phyloP scores from a whole-genome alignment of 306 rosid genomes.

The Sphenostylis stenocarpa region DNA sequence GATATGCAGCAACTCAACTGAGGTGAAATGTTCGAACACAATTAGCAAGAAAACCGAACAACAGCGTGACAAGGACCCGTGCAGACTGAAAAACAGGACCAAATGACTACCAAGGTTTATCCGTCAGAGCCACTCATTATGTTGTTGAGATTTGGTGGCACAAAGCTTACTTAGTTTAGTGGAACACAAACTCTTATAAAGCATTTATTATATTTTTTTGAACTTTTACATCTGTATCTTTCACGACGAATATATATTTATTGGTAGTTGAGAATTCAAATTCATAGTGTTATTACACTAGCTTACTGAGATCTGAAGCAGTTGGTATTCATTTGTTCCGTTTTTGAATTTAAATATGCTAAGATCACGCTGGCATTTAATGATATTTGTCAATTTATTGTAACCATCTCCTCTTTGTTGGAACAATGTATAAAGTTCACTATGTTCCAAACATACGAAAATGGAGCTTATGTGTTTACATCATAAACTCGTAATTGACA shows the following conservation, averaged over 20 bases:
- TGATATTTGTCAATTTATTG: not conserved
- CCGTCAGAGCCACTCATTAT: not conserved
- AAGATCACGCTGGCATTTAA: slow-evolving; percentile 14
- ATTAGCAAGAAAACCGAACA: slow-evolving; percentile 25
- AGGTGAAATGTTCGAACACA: slow-evolving; percentile 40
- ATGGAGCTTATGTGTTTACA: not conserved
- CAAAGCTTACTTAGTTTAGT: not conserved
- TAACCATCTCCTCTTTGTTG: not conserved
- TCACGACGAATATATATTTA: not conserved
- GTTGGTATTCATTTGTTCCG: slow-evolving; percentile 7
- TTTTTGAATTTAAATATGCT: slow-evolving; percentile 26
- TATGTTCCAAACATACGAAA: not conserved
- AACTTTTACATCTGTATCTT: slow-evolving; percentile 20
- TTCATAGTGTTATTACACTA: slow-evolving; percentile 16
- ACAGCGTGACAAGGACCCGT: slow-evolving; percentile 24
- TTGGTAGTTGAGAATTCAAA: slow-evolving; percentile 27
- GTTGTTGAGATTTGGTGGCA: not conserved
- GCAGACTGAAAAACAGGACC: slow-evolving; percentile 19
- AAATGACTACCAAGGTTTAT: slow-evolving; percentile 16
- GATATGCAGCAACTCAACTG: slow-evolving; percentile 56
- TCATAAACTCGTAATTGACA: not conserved
- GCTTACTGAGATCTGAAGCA: not conserved
- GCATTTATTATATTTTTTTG: not conserved
- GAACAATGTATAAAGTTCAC: not conserved
- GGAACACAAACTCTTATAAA: not conserved